Conservation (phyloP, 768 basidiomycete species). For the Leccinum boreale region DNA sequence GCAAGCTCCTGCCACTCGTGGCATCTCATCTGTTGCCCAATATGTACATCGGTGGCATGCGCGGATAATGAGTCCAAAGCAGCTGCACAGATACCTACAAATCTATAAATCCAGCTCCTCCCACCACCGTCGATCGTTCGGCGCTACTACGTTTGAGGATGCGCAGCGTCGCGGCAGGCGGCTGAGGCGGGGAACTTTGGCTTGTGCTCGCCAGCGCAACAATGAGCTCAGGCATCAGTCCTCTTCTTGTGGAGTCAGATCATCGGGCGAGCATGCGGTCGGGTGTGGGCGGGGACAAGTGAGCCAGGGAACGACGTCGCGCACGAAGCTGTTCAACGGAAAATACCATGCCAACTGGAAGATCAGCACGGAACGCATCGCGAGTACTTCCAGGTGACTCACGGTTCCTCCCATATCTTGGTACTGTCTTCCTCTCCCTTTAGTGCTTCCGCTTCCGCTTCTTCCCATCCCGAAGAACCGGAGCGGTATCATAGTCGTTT, state of each 20-base stretch:
- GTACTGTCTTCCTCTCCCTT: conserved; percentile 32
- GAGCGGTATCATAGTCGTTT: neutral
- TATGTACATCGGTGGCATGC: too few relatives aligned
- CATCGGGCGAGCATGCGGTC: neutral
- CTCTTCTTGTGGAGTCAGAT: conserved; percentile 44
- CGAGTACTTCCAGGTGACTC: conserved; percentile 27
- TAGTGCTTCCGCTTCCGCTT: neutral
- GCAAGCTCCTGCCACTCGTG: too few relatives aligned
- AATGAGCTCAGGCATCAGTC: conserved; percentile 68
- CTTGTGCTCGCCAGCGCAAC: conserved; percentile 38
- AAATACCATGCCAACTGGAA: conserved; percentile 3
- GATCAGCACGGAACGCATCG: conserved; percentile 9
- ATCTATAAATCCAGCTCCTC: too few relatives aligned
- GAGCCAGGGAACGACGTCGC: neutral
- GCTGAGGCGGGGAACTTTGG: conserved; percentile 43
- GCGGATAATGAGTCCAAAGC: neutral
- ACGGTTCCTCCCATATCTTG: conserved; percentile 60
- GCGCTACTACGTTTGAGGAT: conserved; percentile 57
- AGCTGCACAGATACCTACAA: too few relatives aligned
- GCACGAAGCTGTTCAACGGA: neutral
- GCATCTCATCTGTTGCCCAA: too few relatives aligned
- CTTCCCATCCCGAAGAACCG: neutral
- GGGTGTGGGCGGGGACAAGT: neutral
- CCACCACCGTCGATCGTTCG: too few relatives aligned
- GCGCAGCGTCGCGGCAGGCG: conserved; percentile 54